Evolutionary conservation across 805 yeast genomes (phyloP).

Genomic region (Schwanniomyces pseudopolymorphus): DNA sequence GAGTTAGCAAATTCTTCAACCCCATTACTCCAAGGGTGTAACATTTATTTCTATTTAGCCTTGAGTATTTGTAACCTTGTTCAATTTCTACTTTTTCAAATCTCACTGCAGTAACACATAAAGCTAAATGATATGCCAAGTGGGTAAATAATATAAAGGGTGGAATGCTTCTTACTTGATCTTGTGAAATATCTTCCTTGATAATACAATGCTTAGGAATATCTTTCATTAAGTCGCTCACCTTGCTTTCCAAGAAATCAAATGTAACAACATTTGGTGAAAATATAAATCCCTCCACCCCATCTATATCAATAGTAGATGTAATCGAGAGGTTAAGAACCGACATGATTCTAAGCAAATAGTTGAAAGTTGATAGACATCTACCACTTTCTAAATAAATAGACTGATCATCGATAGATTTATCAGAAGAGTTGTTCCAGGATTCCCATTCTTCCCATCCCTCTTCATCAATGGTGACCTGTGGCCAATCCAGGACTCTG

Average conservation of each 20-base stretch:
- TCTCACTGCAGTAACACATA: conserved; percentile 21
- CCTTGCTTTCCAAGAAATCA: conserved; percentile 2
- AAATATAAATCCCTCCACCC: background rate
- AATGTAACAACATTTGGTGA: conserved; percentile 4
- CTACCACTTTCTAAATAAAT: conserved; percentile 18
- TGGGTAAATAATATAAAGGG: conserved; percentile 17
- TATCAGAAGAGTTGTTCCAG: conserved; percentile 13
- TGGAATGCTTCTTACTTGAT: conserved; percentile 6
- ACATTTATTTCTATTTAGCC: conserved; percentile 1
- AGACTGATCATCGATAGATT: conserved; percentile 8
- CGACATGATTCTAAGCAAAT: conserved; percentile 13
- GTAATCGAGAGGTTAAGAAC: conserved; percentile 21
- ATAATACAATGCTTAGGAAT: conserved; percentile 16
- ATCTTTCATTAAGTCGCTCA: background rate
- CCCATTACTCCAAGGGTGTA: conserved; percentile 2
- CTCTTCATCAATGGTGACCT: conserved; percentile 15
- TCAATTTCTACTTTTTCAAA: conserved; percentile 3
- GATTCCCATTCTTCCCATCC: conserved; percentile 30
- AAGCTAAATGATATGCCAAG: conserved; percentile 12
- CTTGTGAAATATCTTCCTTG: conserved; percentile 5
- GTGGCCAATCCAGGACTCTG: conserved; percentile 24
- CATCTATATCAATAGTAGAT: conserved; percentile 14
- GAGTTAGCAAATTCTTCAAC: background rate
- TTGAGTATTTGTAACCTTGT: conserved; percentile 4
- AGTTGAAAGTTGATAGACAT: conserved; percentile 19